phyloP scores from a whole-genome alignment of 2,329 filamentous ascomycete genomes.

The Cladosporium sp. region DNA sequence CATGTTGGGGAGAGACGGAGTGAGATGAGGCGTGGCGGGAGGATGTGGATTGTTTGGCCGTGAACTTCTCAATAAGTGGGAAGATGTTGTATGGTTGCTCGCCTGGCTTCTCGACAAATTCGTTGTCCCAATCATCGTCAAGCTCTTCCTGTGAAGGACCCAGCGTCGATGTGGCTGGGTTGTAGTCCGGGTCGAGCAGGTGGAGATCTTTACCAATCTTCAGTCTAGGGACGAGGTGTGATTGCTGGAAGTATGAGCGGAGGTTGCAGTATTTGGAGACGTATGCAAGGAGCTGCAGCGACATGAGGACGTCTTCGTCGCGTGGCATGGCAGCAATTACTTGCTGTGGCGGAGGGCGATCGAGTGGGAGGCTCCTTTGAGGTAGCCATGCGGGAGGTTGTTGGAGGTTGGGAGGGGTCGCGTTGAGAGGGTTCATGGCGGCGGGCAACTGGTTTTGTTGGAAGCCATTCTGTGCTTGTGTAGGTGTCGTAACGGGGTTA shows the following conservation, averaged over 20 bases:
- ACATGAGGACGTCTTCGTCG: slow-evolving; percentile 98
- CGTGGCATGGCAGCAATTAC: slow-evolving; percentile 88
- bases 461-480: slow-evolving; percentile 39
- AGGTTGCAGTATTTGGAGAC: slow-evolving; percentile 98
- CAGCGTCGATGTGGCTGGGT: slow-evolving; percentile 35
- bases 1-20: slow-evolving; percentile 28
- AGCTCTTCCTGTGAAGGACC: slow-evolving; percentile 45
- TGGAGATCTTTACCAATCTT: slow-evolving; percentile 84
- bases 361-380: slow-evolving; percentile 16
- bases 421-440: slow-evolving; percentile 60
- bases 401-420: slow-evolving; percentile 69
- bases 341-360: slow-evolving; percentile 46
- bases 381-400: slow-evolving; percentile 45
- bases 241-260: slow-evolving; percentile 89
- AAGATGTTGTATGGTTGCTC: slow-evolving; percentile 69
- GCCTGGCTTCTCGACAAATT: slow-evolving; percentile 53
- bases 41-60: slow-evolving; percentile 57
- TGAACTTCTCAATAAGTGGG: slow-evolving; percentile 96
- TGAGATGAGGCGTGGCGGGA: slow-evolving; percentile 56
- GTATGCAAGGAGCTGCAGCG: slow-evolving; percentile 90
- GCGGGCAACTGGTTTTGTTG: slow-evolving; percentile 40
- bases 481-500: slow-evolving; percentile 64
- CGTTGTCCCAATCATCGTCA: slow-evolving; percentile 84
- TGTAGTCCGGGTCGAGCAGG: slow-evolving; percentile 65
- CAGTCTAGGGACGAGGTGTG: slow-evolving; percentile 85